These are phyloP conservation scores for Rosa multiflora DNA, from an alignment of 306 rosid species.

Conservation along the genomic window DNA sequence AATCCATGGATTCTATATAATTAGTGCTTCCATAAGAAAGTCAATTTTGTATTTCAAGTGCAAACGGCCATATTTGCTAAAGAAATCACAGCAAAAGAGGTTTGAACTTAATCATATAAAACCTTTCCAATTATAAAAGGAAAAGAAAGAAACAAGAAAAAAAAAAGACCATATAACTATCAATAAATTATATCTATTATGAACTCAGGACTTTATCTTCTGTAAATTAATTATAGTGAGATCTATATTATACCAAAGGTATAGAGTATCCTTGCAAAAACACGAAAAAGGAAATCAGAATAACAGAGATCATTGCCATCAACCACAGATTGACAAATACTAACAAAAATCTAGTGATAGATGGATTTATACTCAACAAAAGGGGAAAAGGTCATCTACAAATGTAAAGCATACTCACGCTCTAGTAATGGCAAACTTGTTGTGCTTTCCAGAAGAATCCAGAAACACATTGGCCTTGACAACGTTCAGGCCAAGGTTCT, in stretches of 20 bases:
- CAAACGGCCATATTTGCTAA: background rate
- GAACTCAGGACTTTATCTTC: background rate
- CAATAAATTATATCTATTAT: background rate
- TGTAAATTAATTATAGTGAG: background rate
- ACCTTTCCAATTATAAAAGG: background rate
- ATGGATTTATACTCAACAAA: background rate
- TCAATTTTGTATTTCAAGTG: background rate
- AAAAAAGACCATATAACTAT: background rate
- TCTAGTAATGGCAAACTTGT: constrained; percentile 77
- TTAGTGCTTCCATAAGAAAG: background rate
- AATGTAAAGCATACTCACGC: constrained; percentile 53
- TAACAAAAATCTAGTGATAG: background rate
- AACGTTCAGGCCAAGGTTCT: constrained; percentile 83
- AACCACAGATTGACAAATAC: constrained; percentile 8
- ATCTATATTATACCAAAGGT: background rate
- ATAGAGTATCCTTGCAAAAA: background rate
- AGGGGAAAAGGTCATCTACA: constrained; percentile 10
- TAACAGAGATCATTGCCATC: background rate
- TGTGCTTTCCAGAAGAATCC: constrained; percentile 98
- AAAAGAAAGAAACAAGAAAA: too few species aligned
- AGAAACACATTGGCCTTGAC: constrained; percentile 89
- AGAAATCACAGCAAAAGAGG: background rate
- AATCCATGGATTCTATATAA: background rate
- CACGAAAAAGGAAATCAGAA: background rate
- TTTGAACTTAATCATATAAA: background rate